These are phyloP conservation scores for Pelargonium myrrhifolium DNA, from an alignment of 441 rosid genomes.

Conservation along the genomic window DNA sequence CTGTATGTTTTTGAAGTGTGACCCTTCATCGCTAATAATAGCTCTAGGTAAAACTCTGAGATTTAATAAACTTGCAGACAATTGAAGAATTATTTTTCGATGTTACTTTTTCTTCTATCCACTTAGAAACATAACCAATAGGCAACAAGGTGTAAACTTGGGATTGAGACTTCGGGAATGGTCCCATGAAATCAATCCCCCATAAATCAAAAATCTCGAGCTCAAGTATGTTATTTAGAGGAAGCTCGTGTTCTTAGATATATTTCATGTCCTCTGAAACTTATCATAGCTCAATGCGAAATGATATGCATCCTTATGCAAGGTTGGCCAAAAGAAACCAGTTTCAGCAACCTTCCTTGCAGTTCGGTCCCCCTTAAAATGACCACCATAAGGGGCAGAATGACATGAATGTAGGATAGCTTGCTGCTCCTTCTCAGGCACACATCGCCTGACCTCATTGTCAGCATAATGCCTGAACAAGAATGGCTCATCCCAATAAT, in stretches of 20 bases:
- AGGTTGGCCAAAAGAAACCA: neutral
- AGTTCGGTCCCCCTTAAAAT: neutral
- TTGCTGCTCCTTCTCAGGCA: neutral
- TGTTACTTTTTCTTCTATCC: neutral
- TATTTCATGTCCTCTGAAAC: neutral
- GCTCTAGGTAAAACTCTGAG: neutral
- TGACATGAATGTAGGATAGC: neutral
- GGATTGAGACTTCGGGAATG: neutral
- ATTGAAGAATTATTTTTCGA: neutral
- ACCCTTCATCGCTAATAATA: neutral
- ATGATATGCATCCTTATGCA: neutral
- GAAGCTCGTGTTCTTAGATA: neutral
- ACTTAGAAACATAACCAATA: neutral
- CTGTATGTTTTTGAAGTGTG: neutral
- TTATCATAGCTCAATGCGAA: neutral
- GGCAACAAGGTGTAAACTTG: neutral
- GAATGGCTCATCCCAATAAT: conserved; percentile 4
- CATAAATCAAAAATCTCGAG: neutral
- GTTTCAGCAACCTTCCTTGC: neutral
- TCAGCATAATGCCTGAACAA: neutral
- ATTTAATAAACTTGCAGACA: neutral
- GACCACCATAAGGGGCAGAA: neutral
- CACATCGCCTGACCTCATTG: neutral
- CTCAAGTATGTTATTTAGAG: neutral
- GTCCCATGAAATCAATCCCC: neutral